Conservation (phyloP, 495 filamentous ascomycete genomes). For the Penicillium nucicola region DNA sequence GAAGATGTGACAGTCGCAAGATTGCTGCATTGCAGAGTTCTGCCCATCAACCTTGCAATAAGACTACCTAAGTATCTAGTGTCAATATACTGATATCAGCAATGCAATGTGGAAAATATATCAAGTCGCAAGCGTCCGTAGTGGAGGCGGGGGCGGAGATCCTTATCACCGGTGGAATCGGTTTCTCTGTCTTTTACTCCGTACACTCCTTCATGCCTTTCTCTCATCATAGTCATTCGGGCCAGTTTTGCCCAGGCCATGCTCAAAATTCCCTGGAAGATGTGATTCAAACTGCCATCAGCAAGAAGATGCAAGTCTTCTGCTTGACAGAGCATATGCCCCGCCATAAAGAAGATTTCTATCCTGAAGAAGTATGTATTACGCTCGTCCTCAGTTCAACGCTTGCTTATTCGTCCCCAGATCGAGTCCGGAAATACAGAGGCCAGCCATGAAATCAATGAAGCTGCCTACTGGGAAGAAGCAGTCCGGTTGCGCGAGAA, state of each 20-base stretch:
- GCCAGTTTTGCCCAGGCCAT: slow-evolving; percentile 91
- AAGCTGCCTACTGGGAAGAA: slow-evolving; percentile 68
- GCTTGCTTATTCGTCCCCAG: slow-evolving; percentile 17
- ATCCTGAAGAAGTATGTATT: slow-evolving; percentile 80
- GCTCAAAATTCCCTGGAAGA: slow-evolving; percentile 81
- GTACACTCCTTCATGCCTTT: slow-evolving; percentile 68
- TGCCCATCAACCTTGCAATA: too few species aligned
- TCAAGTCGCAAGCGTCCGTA: background rate
- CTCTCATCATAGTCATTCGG: slow-evolving; percentile 98
- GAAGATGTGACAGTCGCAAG: too few species aligned
- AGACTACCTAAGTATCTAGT: too few species aligned
- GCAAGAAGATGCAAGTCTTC: slow-evolving; percentile 72
- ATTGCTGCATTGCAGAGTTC: too few species aligned
- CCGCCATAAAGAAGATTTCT: slow-evolving; percentile 70
- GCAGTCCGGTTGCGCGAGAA: slow-evolving; percentile 65
- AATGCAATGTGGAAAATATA: too few species aligned
- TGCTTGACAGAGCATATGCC: slow-evolving; percentile 98
- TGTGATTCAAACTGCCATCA: slow-evolving; percentile 76
- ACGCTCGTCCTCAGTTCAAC: background rate
- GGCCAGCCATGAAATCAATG: slow-evolving; percentile 47
- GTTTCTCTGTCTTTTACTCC: background rate
- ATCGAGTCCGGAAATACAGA: slow-evolving; percentile 37
- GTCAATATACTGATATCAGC: too few species aligned
- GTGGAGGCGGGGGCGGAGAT: slow-evolving; percentile 6
- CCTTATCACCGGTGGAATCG: slow-evolving; percentile 15